Evolutionary conservation across 805 yeast species (phyloP), one percentile per base, ranked within the genome.

Genomic region (Diddensiella transvaalensis): DNA sequence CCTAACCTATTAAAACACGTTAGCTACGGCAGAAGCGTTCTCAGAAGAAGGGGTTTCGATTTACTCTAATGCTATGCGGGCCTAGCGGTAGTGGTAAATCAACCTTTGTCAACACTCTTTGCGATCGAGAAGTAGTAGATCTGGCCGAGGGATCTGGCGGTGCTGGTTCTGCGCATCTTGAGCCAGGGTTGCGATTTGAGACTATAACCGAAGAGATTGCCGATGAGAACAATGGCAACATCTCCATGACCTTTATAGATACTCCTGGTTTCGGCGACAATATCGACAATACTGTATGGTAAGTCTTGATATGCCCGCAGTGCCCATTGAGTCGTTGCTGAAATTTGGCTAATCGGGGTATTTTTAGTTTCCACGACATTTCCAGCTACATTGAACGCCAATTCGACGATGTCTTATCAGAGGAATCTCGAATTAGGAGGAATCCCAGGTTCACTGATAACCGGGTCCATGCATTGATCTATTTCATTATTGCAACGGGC

Each of bases 21-120:
- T 33, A 51, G 59, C 58, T 80, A 51, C 77, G 87, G 64, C 86
- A 86, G 70, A 80, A 86, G 64, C 87, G 87, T 71, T 84, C 82
- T 43, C 71, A 86, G 67, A 87, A 87, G 68, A 85, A 87, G 68
- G 85, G 89, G 29, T 80, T 87, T 70, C 87, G 86, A 61, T 87
- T 89, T 73, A 84, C 95, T 19, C 65, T 86, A 50, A 83, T 89
- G 91, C 82, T 87, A 33, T 83, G 87, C 48, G 97, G 96, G 38
- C 85, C 86, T 62, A 79, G 82, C 83, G 97, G 97, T 2, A 72
- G 82, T 40, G 96, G 96, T 15, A 78, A 96, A 64, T 85, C 96
- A n/a, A 89, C 96, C 3, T 84, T 89, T 60, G 87, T 90, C 64
- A 89, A 90, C 70, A 85, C 95, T 32, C 73, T 89, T 46, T 89